Evolutionary conservation across 176 grass and related monocot genomes (phyloP), one percentile per base, ranked within the genome.

Genomic region (Cenchrus americanus): DNA sequence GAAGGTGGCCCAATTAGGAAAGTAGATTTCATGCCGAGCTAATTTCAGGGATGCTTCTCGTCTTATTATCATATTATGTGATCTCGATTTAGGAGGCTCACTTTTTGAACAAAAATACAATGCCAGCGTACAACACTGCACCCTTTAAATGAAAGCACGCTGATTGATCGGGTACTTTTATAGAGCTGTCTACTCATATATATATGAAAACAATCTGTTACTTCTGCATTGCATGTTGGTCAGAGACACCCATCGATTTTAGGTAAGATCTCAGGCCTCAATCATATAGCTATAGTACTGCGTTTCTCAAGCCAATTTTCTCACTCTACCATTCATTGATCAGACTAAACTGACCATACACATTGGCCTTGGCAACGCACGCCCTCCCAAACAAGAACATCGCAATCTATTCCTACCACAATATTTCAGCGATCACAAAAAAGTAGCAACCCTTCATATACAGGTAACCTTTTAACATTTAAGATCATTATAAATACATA

Each of bases 191-290:
- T 76, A 42, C 19, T 71, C 46, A 49, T 49, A n/a, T n/a, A n/a
- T n/a, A n/a, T n/a, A 10, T 83, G 84, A 60, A 54, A 78, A 52
- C 10, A 72, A 51, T 66, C 46, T 23, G 43, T 10, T 71, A 34
- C 55, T 77, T 73, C 22, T 60, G 40, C 69, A 51, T 84, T 75
- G 41, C 46, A 70, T 90, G 61, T 66, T 78, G 89, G 86, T 88
- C 75, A 69, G 62, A 73, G 3, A 90, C 44, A 62, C 24, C 68
- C 62, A 87, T 90, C 84, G 76, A 34, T 83, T 80, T 80, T 87
- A 90, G 89, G 80, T 84, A 57, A 69, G 75, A 76, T 22, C 74
- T 83, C 75, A 84, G 19, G 44, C 51, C 73, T 83, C 75, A 69
- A 66, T 51, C 66, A 46, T 82, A 65, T 44, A 61, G 43, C 43